Percentiles rank a stretch among this genome's conserved stretches.
phyloP scores from a whole-genome alignment of 257 asterid genomes.

The Solanum virginianum region DNA sequence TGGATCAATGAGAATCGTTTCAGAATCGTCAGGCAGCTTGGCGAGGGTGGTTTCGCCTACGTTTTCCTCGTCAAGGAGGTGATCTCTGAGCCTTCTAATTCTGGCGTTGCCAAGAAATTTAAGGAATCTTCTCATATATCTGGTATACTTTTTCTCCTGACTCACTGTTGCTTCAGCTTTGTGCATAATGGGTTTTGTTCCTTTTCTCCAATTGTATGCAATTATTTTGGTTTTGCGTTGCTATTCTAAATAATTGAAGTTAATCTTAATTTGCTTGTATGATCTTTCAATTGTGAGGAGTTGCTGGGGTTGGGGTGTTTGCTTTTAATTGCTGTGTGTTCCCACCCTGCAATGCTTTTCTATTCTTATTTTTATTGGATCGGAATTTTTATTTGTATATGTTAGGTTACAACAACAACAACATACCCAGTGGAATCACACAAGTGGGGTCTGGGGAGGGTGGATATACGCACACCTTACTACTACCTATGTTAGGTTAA shows the following conservation, averaged over 20 bases:
- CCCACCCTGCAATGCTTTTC: neutral
- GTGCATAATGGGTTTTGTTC: neutral
- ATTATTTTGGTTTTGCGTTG: neutral
- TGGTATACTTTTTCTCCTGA: slow-evolving; percentile 23
- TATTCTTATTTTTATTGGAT: neutral
- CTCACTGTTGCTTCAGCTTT: slow-evolving; percentile 1
- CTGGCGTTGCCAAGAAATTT: slow-evolving; percentile 60
- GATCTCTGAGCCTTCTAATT: slow-evolving; percentile 51
- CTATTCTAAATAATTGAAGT: neutral
- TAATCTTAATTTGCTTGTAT: neutral
- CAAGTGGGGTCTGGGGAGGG: too few species aligned
- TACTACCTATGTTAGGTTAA: neutral
- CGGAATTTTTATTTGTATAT: neutral
- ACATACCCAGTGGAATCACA: too few species aligned
- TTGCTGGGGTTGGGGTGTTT: neutral
- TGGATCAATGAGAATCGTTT: slow-evolving; percentile 98
- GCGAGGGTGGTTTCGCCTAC: slow-evolving; percentile 95
- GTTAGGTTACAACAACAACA: too few species aligned
- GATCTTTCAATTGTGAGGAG: neutral
- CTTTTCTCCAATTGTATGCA: neutral
- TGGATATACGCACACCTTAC: too few species aligned
- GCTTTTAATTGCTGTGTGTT: neutral
- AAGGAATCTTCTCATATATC: slow-evolving; percentile 78
- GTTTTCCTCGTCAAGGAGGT: slow-evolving; percentile 88
- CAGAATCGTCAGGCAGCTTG: slow-evolving; percentile 79